phyloP scores from a whole-genome alignment of 192 early-diverging fungal species.

The Cladochytrium replicatum region DNA sequence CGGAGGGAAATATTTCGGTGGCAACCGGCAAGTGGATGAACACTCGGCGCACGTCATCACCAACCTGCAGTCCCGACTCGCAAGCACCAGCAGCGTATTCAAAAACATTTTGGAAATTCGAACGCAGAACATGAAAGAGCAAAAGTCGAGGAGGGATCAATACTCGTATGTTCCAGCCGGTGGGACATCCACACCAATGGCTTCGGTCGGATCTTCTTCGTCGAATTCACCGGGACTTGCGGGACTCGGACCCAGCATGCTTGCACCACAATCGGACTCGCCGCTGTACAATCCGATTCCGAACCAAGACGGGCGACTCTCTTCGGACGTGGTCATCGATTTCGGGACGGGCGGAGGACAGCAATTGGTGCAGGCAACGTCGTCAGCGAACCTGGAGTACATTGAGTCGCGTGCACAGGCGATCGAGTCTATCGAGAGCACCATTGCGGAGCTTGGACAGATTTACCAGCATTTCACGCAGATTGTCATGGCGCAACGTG shows the following conservation, averaged over 20 bases:
- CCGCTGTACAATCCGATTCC: conserved; percentile 48
- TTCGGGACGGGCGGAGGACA: conserved; percentile 44
- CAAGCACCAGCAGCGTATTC: conserved; percentile 79
- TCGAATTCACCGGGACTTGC: neutral
- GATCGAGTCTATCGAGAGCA: conserved; percentile 92
- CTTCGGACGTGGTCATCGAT: conserved; percentile 30
- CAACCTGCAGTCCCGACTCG: conserved; percentile 82
- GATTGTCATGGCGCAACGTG: conserved; percentile 78
- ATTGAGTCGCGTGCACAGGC: conserved; percentile 82
- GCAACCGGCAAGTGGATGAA: conserved; percentile 63
- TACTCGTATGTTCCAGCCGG: conserved; percentile 45
- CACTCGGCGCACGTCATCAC: conserved; percentile 90
- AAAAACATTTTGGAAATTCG: conserved; percentile 94
- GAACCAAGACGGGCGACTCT: conserved; percentile 8
- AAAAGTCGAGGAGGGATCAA: conserved; percentile 81
- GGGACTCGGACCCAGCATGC: conserved; percentile 7
- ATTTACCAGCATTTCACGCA: conserved; percentile 80
- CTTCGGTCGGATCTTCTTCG: conserved; percentile 1
- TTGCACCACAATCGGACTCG: conserved; percentile 24
- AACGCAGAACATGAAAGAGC: conserved; percentile 90
- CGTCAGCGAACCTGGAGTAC: conserved; percentile 54
- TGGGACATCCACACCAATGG: neutral
- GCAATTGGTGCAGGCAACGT: conserved; percentile 48
- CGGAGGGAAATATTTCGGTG: neutral
- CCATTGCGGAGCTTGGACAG: conserved; percentile 88